phyloP scores from a whole-genome alignment of 192 early-diverging fungal genomes.

The Podochytrium sp. region DNA sequence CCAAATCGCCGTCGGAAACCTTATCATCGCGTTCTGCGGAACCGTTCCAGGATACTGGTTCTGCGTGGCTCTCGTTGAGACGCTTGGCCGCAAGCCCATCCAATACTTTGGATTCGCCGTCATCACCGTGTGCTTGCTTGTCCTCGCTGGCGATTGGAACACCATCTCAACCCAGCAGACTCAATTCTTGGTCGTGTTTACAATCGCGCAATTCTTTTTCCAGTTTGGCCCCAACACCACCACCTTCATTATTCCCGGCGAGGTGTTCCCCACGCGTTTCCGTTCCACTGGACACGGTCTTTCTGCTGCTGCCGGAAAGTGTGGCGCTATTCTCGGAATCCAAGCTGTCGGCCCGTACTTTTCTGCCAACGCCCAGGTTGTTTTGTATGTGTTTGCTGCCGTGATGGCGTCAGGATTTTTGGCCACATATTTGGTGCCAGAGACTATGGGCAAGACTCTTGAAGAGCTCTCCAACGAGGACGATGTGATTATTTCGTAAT shows the following conservation, averaged over 20 bases:
- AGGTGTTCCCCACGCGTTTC: conserved; percentile 75
- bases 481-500: too few relatives aligned
- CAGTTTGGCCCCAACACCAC: conserved; percentile 97
- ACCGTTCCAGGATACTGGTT: conserved; percentile 95
- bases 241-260: conserved; percentile 78
- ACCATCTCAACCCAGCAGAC: conserved; percentile 18
- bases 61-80: conserved; percentile 86
- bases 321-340: conserved; percentile 69
- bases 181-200: conserved; percentile 52
- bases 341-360: conserved; percentile 52
- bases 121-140: conserved; percentile 74
- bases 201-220: conserved; percentile 67
- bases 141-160: conserved; percentile 46
- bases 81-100: conserved; percentile 87
- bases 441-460: conserved; percentile 75
- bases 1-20: conserved; percentile 76
- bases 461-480: conserved; percentile 63
- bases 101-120: conserved; percentile 88
- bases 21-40: conserved; percentile 76
- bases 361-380: conserved; percentile 3
- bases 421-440: conserved; percentile 71
- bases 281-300: conserved; percentile 81
- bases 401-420: conserved; percentile 61
- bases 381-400: conserved; percentile 37
- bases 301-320: conserved; percentile 77